phyloP scores from a whole-genome alignment of 2,329 filamentous ascomycete species.

The Xylariaceae sp. region DNA sequence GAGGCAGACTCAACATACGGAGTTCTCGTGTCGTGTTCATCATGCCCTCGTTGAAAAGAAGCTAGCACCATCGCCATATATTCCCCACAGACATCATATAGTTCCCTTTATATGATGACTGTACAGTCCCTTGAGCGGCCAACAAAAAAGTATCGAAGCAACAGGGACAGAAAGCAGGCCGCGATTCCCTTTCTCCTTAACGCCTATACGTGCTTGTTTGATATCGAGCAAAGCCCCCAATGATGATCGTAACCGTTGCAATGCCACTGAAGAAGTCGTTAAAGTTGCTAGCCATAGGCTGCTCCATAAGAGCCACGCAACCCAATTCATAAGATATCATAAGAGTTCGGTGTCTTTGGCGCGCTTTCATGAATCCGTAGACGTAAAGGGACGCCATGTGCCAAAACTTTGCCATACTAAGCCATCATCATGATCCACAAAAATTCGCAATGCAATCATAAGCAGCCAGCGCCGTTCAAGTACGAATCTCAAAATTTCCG shows the following conservation, averaged over 20 bases:
- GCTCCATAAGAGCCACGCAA: not conserved
- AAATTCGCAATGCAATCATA: constrained; percentile 5
- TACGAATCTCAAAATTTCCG: not conserved
- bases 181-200: not conserved
- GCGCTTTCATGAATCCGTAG: not conserved
- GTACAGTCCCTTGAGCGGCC: not conserved
- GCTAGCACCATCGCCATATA: too few relatives aligned
- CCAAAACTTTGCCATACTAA: not conserved
- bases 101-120: not conserved
- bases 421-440: not conserved
- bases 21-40: too few relatives aligned
- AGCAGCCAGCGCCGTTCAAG: not conserved
- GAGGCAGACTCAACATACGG: too few relatives aligned
- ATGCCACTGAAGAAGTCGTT: constrained; percentile 5
- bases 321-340: not conserved
- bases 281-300: not conserved
- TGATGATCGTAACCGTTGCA: not conserved
- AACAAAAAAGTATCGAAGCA: not conserved
- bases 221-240: not conserved
- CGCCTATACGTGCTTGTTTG: not conserved
- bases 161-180: not conserved
- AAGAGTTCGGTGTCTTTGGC: not conserved
- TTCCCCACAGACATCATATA: too few relatives aligned
- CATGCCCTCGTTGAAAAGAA: too few relatives aligned
- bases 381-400: not conserved